These are phyloP conservation scores for Guyanaporus albipodus DNA, from an alignment of 768 basidiomycete genomes.

Conservation along the genomic window DNA sequence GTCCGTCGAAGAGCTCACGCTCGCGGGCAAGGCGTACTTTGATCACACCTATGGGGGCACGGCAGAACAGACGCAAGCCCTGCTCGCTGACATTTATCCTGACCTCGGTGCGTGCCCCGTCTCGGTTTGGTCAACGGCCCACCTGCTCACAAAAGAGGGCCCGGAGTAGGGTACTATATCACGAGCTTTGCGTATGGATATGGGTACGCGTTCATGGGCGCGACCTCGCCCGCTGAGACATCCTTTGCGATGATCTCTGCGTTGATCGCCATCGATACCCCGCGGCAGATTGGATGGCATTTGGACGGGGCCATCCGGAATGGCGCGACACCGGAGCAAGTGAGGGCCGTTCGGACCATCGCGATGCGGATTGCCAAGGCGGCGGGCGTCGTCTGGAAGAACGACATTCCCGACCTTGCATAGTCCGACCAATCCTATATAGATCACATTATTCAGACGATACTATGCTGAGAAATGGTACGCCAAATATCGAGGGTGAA, in stretches of 20 bases:
- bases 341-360: constrained; percentile 50
- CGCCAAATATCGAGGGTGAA: no score
- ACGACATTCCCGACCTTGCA: constrained; percentile 44
- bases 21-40: constrained; percentile 43
- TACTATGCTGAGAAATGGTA: no score
- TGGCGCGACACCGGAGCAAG: constrained; percentile 52
- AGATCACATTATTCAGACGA: constrained; percentile 19
- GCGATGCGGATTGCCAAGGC: constrained; percentile 47
- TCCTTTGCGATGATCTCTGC: constrained; percentile 60
- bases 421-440: neutral
- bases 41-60: constrained; percentile 53
- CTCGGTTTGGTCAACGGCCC: neutral
- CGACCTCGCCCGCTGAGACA: constrained; percentile 50
- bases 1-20: constrained; percentile 42
- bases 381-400: constrained; percentile 50
- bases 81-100: constrained; percentile 53
- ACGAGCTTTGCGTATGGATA: constrained; percentile 54
- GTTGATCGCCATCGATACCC: constrained; percentile 57
- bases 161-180: constrained; percentile 47
- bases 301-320: constrained; percentile 50
- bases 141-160: neutral
- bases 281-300: constrained; percentile 66
- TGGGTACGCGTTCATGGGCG: constrained; percentile 46
- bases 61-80: constrained; percentile 41
- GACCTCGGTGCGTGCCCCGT: constrained; percentile 64